Evolutionary conservation across 2,329 filamentous ascomycete species (phyloP).

Genomic region (Exophiala sp.): DNA sequence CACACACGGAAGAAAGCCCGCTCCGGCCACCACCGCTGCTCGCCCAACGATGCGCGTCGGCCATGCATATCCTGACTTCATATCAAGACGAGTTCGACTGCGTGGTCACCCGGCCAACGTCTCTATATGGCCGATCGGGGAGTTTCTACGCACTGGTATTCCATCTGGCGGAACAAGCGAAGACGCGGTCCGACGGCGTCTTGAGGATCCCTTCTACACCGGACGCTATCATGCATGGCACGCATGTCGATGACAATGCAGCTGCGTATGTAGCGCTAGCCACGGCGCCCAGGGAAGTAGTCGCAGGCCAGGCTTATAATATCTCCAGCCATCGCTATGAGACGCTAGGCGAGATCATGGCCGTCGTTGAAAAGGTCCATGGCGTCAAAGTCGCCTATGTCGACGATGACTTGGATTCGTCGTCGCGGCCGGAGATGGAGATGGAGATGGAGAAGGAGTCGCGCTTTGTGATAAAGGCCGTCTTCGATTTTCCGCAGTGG

Average conservation of each 20-base stretch:
- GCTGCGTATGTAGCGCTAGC: constrained; percentile 46
- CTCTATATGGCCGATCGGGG: constrained; percentile 43
- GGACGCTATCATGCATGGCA: constrained; percentile 42
- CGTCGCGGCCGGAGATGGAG: constrained; percentile 19
- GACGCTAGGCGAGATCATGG: constrained; percentile 29
- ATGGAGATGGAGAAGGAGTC: constrained; percentile 14
- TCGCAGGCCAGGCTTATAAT: constrained; percentile 43
- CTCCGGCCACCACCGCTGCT: constrained; percentile 33
- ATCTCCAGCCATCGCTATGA: constrained; percentile 34
- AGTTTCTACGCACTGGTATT: constrained; percentile 44
- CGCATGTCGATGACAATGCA: constrained; percentile 48
- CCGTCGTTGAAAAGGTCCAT: constrained; percentile 41
- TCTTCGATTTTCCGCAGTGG: constrained; percentile 24
- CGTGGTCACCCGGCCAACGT: constrained; percentile 44
- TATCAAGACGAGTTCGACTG: constrained; percentile 40
- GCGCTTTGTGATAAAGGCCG: constrained; percentile 2
- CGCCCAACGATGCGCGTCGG: constrained; percentile 32
- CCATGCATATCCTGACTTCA: constrained; percentile 36
- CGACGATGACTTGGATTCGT: no score
- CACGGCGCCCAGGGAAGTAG: constrained; percentile 27
- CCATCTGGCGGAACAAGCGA: constrained; percentile 29
- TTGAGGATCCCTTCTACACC: constrained; percentile 35
- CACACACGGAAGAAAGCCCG: constrained; percentile 43
- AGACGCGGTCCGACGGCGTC: constrained; percentile 2
- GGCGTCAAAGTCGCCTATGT: constrained; percentile 32